Evolutionary conservation across 2,329 filamentous ascomycete genomes (phyloP), one percentile per base, ranked within the genome.

Genomic region (Huntiella omanensis): DNA sequence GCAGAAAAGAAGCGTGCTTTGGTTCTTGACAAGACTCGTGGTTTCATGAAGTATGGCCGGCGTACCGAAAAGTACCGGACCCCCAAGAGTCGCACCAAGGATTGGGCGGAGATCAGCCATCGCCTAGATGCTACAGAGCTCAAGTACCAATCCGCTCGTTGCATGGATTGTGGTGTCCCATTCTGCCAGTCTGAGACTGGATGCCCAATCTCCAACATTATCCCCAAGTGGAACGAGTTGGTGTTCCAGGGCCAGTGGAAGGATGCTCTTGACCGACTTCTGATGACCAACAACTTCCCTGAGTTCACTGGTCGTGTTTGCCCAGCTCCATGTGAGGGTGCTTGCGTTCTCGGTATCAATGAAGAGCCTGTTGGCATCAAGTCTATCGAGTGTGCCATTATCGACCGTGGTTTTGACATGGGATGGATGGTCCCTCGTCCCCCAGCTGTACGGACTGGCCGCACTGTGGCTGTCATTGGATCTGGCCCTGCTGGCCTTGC

Each of bases 281-380:
- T 95, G 46, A 88, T 92, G 82, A 95, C 88, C 53, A 95, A 96
- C 69, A 95, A 95, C 66, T 95, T 96, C 71, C 88, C 88, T 3
- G 88, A 96, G 60, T 95, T 95, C 62, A 96, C 88, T 55, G 88
- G 88, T 48, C 87, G 88, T 67, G 88, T 95, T 49, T 96, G 88
- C 64, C 88, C 88, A 49, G 88, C 88, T 57, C 88, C 88, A 62
- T 96, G 88, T 56, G 88, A 96, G 63, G 88, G 88, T 62, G 86
- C 88, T 49, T 96, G 88, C 58, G 88, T 95, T 50, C 72, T 96
- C 40, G 88, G 88, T 41, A 96, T 96, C 65, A 95, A 92, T 57
- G 87, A 94, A 60, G 87, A 95, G 55, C 87, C 88, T 3, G 88
- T 96, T 35, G 88, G 88, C 53, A 96, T 96, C 71, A 96, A 96